A percentile compares a stretch with the other conserved stretches of the same genome.
phyloP scores from a whole-genome alignment of 306 rosid species.

The Phaseolus lunatus region DNA sequence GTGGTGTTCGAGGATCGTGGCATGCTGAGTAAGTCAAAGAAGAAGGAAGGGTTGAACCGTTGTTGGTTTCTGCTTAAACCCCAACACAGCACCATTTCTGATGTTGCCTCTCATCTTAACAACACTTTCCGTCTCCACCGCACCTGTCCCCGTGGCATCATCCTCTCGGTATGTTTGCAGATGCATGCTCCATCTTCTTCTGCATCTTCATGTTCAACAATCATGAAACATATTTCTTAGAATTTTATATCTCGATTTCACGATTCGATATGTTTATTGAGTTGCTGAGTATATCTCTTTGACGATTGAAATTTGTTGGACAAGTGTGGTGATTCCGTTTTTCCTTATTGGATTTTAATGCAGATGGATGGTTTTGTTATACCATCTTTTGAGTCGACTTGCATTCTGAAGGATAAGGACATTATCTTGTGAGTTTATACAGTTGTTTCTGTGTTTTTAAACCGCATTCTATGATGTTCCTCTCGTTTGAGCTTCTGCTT shows the following conservation, averaged over 20 bases:
- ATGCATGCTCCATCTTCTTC: not conserved
- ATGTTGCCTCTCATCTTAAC: constrained; percentile 62
- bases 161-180: constrained; percentile 68
- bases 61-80: constrained; percentile 88
- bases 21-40: constrained; percentile 64
- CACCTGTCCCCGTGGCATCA: constrained; percentile 74
- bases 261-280: not conserved
- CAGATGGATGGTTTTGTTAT: constrained; percentile 96
- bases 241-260: not conserved
- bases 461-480: not conserved
- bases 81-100: constrained; percentile 70
- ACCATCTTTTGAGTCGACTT: constrained; percentile 86
- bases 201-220: not conserved
- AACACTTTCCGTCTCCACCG: constrained; percentile 62
- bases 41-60: constrained; percentile 65
- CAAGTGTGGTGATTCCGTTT: not conserved
- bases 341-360: constrained; percentile 22
- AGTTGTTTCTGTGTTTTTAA: not conserved
- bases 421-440: constrained; percentile 66
- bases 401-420: constrained; percentile 85
- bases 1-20: constrained; percentile 61
- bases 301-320: not conserved
- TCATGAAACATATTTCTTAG: not conserved
- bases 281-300: not conserved
- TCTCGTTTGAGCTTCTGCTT: constrained; percentile 16